Conservation (phyloP, 2,329 filamentous ascomycete genomes). For the Sphaerulina musiva region DNA sequence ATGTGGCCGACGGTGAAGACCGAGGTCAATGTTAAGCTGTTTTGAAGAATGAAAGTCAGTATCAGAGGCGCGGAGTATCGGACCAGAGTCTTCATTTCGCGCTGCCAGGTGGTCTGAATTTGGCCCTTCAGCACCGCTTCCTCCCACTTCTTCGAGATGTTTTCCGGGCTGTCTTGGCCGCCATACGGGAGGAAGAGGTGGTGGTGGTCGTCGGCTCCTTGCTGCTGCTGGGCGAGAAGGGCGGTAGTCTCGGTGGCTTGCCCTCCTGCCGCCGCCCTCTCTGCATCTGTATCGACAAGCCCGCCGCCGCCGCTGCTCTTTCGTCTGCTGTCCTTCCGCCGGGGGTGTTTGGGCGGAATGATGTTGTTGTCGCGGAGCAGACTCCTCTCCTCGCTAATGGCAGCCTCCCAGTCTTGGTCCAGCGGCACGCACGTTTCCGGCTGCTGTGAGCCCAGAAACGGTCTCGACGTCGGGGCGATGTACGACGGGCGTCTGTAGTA, state of each 20-base stretch:
- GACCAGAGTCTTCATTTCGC: conserved; percentile 73
- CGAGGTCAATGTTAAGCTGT: conserved; percentile 42
- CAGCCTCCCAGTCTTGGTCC: conserved; percentile 49
- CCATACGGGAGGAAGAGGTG: conserved; percentile 35
- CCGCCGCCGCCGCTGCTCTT: conserved; percentile 19
- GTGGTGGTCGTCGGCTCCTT: conserved; percentile 27
- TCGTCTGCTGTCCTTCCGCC: conserved; percentile 31
- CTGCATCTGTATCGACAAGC: conserved; percentile 23
- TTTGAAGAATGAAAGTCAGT: conserved; percentile 46
- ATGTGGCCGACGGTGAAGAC: conserved; percentile 48
- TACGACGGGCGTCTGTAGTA: conserved; percentile 72
- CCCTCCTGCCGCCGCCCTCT: conserved; percentile 8
- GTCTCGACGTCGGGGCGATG: conserved; percentile 64
- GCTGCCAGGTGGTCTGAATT: conserved; percentile 85
- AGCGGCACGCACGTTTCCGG: conserved; percentile 36
- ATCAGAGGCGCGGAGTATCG: conserved; percentile 42
- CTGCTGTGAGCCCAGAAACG: conserved; percentile 58
- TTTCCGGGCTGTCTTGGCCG: conserved; percentile 47
- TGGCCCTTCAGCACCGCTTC: conserved; percentile 73
- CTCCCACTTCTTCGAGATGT: conserved; percentile 71
- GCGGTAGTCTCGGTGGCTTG: conserved; percentile 42
- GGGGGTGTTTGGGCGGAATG: conserved; percentile 48
- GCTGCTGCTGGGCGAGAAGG: conserved; percentile 34
- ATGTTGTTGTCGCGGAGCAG: conserved; percentile 55
- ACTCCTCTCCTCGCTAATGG: conserved; percentile 52